Evolutionary conservation across 306 rosid species (phyloP), one percentile per base, ranked within the genome.

Genomic region (Rosa persica): DNA sequence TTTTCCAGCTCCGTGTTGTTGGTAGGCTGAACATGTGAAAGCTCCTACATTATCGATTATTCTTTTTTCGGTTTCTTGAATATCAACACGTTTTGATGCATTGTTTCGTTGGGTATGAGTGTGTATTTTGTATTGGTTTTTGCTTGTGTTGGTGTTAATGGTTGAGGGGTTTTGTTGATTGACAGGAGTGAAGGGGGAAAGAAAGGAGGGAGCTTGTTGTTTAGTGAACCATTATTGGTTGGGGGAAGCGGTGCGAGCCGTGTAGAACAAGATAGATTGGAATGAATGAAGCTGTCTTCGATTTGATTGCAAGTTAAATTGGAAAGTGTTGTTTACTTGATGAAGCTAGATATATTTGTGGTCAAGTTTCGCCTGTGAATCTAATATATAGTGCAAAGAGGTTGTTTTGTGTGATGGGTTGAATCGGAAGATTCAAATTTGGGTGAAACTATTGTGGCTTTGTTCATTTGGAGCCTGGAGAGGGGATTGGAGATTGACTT

Each of bases 81-180:
- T 75, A 4, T 42, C 3, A 5, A 38, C 5, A 8, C 12, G 52
- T 44, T 23, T 11, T 20, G 54, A 23, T 60, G n/a, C 16, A 27
- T 64, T 40, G 17, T 46, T 44, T 44, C 20, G 47, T 52, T 44
- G 54, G 42, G 8, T 27, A n/a, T 75, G 6, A 17, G 15, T 22
- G 27, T 44, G 39, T 67, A 7, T 39, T 23, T 27, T 30, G 8
- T 47, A 17, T 19, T 64, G 55, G 6, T 27, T 4, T 65, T 36
- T 17, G 52, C 20, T 22, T 66, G 52, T 42, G 11, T 46, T 65
- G 61, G 57, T 38, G 16, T 49, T 34, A 73, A 69, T 51, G 62
- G 74, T 47, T 87, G 78, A 87, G 87, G 90, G 87, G 57, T 83
- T 74, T 70, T 69, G 72, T 51, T 66, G 52, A 12, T 61, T 82